Evolutionary conservation across 768 basidiomycete genomes (phyloP).

Genomic region (Hericium rajendrae): DNA sequence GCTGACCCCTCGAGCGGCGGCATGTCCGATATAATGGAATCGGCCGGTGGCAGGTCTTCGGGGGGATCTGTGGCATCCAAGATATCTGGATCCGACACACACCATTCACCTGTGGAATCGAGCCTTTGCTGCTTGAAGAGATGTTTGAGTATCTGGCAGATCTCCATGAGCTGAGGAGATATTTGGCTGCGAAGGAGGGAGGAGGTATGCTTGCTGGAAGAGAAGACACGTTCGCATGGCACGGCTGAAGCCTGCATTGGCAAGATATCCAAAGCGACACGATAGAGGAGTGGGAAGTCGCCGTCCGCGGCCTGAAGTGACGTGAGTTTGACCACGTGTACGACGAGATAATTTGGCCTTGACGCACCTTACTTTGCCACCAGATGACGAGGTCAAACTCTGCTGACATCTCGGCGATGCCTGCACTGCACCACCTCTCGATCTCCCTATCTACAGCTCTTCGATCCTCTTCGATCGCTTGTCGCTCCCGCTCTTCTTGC

Average conservation of each 20-base stretch:
- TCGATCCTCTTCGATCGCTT: background rate
- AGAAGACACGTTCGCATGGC: slow-evolving; percentile 14
- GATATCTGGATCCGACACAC: background rate
- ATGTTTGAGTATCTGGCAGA: slow-evolving; percentile 9
- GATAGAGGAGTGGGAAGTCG: background rate
- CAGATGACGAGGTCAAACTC: background rate
- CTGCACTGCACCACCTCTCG: background rate
- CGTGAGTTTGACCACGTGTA: too few species aligned
- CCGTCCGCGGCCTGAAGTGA: background rate
- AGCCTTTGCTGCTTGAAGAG: background rate
- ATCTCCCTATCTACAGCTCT: background rate
- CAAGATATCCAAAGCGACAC: slow-evolving; percentile 11
- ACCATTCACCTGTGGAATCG: background rate
- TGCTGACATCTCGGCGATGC: background rate
- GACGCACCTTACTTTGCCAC: background rate
- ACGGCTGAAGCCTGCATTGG: slow-evolving; percentile 11
- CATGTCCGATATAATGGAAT: background rate
- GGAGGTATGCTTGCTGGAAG: slow-evolving; percentile 6
- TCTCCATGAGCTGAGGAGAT: slow-evolving; percentile 1
- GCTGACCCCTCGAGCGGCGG: too few species aligned
- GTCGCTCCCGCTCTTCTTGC: background rate
- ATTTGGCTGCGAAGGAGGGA: slow-evolving; percentile 6
- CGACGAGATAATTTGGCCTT: too few species aligned
- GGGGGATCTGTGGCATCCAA: background rate
- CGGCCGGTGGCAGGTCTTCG: background rate